These are phyloP conservation scores for Aspergillus affinis DNA, from an alignment of 495 filamentous ascomycete species.

Conservation along the genomic window DNA sequence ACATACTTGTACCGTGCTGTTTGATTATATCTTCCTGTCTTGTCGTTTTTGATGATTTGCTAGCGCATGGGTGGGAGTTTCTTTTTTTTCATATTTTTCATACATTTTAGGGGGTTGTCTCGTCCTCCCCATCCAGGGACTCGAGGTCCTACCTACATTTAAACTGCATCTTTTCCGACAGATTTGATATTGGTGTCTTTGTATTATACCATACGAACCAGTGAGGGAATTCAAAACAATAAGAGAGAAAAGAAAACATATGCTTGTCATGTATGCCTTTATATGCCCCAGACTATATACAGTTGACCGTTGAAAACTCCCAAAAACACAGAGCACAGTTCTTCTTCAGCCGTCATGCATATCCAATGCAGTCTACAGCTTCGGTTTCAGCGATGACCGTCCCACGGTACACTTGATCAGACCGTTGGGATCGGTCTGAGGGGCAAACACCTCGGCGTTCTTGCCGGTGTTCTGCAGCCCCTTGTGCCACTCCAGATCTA, in stretches of 20 bases:
- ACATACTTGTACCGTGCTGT: conserved; percentile 12
- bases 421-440: conserved; percentile 89
- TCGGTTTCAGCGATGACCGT: conserved; percentile 50
- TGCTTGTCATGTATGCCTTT: conserved; percentile 10
- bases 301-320: conserved; percentile 19
- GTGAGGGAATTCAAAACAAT: background rate
- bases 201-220: conserved; percentile 6
- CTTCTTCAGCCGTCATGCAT: background rate
- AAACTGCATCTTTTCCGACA: conserved; percentile 4
- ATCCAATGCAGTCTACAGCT: conserved; percentile 29
- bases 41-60: conserved; percentile 32
- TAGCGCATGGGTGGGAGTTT: conserved; percentile 55
- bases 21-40: conserved; percentile 37
- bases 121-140: background rate
- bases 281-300: conserved; percentile 27
- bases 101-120: conserved; percentile 5
- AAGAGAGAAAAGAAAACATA: conserved; percentile 6
- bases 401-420: conserved; percentile 93
- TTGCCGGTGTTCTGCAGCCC: conserved; percentile 95
- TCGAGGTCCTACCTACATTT: background rate
- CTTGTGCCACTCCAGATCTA: conserved; percentile 96
- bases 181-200: conserved; percentile 3
- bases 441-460: conserved; percentile 93
- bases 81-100: conserved; percentile 34
- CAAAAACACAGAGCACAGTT: conserved; percentile 6